Percentiles rank a stretch among this genome's conserved stretches.
These are phyloP conservation scores for Tylopilus vinaceipallidus DNA, from an alignment of 768 basidiomycete species.

Conservation along the genomic window DNA sequence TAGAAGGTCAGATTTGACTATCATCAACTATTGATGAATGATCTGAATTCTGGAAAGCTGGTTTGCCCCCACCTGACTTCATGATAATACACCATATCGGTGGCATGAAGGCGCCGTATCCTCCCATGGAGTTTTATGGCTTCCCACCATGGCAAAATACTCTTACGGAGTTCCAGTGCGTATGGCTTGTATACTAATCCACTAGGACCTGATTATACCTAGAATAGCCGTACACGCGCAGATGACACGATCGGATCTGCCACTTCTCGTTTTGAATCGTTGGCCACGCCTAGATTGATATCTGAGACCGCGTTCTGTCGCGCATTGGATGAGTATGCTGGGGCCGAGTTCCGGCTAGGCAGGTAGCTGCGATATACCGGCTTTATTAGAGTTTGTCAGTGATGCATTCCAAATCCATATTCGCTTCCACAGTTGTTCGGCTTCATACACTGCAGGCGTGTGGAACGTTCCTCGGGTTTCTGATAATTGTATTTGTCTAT, in stretches of 20 bases:
- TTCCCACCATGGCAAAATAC: slow-evolving; percentile 88
- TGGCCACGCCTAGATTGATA: slow-evolving; percentile 26
- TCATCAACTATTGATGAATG: slow-evolving; percentile 1
- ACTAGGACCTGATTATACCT: slow-evolving; percentile 2
- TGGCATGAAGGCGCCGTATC: slow-evolving; percentile 33
- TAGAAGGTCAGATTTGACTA: slow-evolving; percentile 53
- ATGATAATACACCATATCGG: slow-evolving; percentile 68
- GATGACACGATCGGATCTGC: slow-evolving; percentile 8
- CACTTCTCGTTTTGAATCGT: neutral
- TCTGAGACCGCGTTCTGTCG: slow-evolving; percentile 60
- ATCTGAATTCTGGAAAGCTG: slow-evolving; percentile 43
- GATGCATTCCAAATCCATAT: neutral
- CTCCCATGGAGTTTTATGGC: slow-evolving; percentile 65
- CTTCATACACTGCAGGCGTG: slow-evolving; percentile 1
- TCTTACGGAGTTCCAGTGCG: slow-evolving; percentile 78
- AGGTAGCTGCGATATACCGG: slow-evolving; percentile 40
- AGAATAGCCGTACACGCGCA: slow-evolving; percentile 21
- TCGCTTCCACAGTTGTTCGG: neutral
- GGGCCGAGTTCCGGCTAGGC: slow-evolving; percentile 77
- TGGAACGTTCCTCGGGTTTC: neutral
- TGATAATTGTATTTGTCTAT: neutral
- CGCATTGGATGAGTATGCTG: slow-evolving; percentile 71
- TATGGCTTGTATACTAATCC: slow-evolving; percentile 1
- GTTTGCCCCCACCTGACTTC: slow-evolving; percentile 68
- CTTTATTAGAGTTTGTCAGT: slow-evolving; percentile 8